Evolutionary conservation across 1,284 basidiomycete genomes (phyloP), one percentile per base, ranked within the genome.

Genomic region (Trichosporon coremiiforme): DNA sequence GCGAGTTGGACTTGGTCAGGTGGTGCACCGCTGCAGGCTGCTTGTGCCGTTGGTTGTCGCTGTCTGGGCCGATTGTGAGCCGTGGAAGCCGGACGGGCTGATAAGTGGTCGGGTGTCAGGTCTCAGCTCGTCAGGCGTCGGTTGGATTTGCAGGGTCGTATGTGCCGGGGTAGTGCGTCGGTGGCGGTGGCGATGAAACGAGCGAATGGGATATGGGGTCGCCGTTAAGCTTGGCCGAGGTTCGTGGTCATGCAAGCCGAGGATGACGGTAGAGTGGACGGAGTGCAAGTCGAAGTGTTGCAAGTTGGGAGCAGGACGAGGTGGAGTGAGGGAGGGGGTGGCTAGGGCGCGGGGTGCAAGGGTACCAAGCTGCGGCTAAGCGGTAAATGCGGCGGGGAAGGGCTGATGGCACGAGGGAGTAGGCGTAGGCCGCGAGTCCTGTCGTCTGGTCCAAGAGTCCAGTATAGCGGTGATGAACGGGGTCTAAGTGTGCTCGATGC

Each of bases 181-280:
- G 50, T 53, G 50, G 50, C 50, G 50, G 50, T 53, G 50, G 50
- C 50, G 50, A 53, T 53, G 50, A 53, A 53, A 53, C 50, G 50
- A 53, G 50, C 50, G 50, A 53, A 53, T 53, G 41, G 41, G 17
- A 45, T 45, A 45, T 45, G 41, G 22, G 50, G 20, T 17, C 8
- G 20, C 4, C 50, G 7, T 2, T 3, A 4, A 10, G 20, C 50
- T 17, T 53, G 22, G 3, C 20, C 8, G 50, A 6, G 20, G 7
- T 25, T 53, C 22, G 50, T 25, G 20, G 20, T 53, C 20, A 10
- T 22, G 50, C 50, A 13, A 53, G 50, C 50, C n/a, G n/a, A 53
- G 41, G 41, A 45, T n/a, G 15, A 45, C n/a, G 41, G 17, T 17
- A 45, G 41, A 45, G 17, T 45, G 41, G 41, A 45, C 41, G 41